A percentile compares a stretch with the other conserved stretches of the same genome.
Conservation (phyloP, 495 filamentous ascomycete genomes). For the Trichoderma orchidacearum region DNA sequence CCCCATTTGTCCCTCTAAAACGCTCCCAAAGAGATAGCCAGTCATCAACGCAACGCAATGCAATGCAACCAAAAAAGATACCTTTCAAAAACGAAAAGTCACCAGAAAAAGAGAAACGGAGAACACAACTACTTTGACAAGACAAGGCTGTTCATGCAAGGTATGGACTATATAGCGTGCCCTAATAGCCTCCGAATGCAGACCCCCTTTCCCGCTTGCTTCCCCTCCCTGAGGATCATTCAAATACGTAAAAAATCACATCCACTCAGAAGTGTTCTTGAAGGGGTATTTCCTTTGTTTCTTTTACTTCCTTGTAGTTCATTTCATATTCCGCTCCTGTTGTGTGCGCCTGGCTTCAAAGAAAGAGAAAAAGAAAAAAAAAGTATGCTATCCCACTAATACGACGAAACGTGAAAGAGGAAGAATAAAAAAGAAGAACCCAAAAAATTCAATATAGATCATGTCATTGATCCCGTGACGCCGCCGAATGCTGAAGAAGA, state of each 20-base stretch:
- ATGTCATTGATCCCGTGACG: neutral
- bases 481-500: neutral
- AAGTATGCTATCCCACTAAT: neutral
- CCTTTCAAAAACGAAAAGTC: no score
- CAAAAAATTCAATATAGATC: constrained; percentile 1
- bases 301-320: neutral
- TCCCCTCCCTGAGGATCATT: no score
- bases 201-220: no score
- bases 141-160: no score
- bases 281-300: neutral
- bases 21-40: no score
- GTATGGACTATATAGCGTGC: no score
- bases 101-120: no score
- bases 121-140: no score
- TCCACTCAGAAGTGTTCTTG: neutral
- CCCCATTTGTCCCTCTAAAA: no score
- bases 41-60: no score
- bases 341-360: constrained; percentile 9
- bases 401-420: neutral
- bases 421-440: neutral
- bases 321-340: neutral
- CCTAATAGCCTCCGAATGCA: no score
- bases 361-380: constrained; percentile 15
- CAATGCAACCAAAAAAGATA: no score
- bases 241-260: neutral